Evolutionary conservation across 2,329 filamentous ascomycete species (phyloP), one percentile per base, ranked within the genome.

Genomic region (Aspergillus quadrilineatus): DNA sequence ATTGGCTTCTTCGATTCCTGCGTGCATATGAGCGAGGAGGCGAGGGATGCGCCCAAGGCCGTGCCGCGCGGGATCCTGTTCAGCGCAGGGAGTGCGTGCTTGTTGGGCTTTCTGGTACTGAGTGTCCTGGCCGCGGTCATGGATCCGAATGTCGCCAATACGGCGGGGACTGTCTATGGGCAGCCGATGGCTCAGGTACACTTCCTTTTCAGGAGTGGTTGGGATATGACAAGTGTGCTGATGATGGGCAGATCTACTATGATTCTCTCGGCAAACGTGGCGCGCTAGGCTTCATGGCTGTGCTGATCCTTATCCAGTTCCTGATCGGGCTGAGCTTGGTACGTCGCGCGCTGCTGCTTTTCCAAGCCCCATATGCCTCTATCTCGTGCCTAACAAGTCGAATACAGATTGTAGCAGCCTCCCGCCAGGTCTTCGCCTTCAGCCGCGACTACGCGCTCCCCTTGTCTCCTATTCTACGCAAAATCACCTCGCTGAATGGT

Each of bases 351-450:
- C 22, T 22, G 22, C 22, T 22, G 22, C 22, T 17, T 17, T 17
- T 17, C 17, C 17, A 17, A 17, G 17, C 17, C 17, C 17, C 17
- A 17, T 17, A 17, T 17, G 17, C 17, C 17, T 2, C 17, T 2
- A 17, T 17, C 1, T 17, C 17, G 17, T 17, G 17, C 17, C 17
- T 17, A 47, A 55, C 14, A 28, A 30, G 50, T 4, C 2, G 22
- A 22, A 22, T 42, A 9, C 65, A 76, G 69, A 70, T 83, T 2
- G 80, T 85, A 3, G 84, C 84, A 1, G 81, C 80, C 4, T 84
- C 81, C 5, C 78, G 85, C 5, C 84, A 87, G 69, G 78, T 77
- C 30, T 87, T 84, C 84, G 84, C 84, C 0, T 87, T 87, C 66
- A 82, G 82, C 7, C 79, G 84, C 26, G 84, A 87, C 63, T 83